Conservation (phyloP, 768 basidiomycete species). For the Boletus tomentosulus region DNA sequence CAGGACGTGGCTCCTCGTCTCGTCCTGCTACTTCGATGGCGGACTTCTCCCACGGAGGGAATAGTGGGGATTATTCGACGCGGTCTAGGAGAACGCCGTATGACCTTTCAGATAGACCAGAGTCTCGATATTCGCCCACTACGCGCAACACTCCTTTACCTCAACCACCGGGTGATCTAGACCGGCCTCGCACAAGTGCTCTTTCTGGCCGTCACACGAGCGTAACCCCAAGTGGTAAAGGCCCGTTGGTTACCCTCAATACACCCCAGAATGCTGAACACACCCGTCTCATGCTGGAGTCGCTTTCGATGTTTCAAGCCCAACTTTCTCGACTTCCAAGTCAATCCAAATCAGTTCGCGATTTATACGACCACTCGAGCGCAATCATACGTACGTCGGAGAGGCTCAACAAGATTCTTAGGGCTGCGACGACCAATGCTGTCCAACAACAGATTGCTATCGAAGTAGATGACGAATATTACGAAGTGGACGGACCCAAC, state of each 20-base stretch:
- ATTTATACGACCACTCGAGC: conserved; percentile 59
- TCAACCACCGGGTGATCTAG: conserved; percentile 17
- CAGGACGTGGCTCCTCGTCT: conserved; percentile 14
- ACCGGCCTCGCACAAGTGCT: conserved; percentile 9
- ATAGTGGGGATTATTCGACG: conserved; percentile 10
- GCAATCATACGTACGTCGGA: conserved; percentile 63
- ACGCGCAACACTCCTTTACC: conserved; percentile 8
- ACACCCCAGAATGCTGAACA: conserved; percentile 48
- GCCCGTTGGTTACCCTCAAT: conserved; percentile 7
- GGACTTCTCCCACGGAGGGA: conserved; percentile 35
- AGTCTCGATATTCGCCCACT: conserved; percentile 14
- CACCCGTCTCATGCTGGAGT: conserved; percentile 64
- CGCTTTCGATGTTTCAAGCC: conserved; percentile 64
- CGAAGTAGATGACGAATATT: conserved; percentile 55
- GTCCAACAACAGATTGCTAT: conserved; percentile 73
- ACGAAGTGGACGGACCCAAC: conserved; percentile 22
- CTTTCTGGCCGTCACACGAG: conserved; percentile 12
- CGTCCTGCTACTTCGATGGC: conserved; percentile 58
- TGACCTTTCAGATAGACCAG: conserved; percentile 23
- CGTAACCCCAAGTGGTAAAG: conserved; percentile 16
- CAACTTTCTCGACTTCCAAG: conserved; percentile 55
- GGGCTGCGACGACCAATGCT: conserved; percentile 51
- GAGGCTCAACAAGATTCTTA: conserved; percentile 58
- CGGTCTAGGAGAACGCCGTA: conserved; percentile 24
- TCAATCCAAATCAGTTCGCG: conserved; percentile 42